phyloP scores from a whole-genome alignment of 805 yeast genomes.

The Barnettozyma populi region DNA sequence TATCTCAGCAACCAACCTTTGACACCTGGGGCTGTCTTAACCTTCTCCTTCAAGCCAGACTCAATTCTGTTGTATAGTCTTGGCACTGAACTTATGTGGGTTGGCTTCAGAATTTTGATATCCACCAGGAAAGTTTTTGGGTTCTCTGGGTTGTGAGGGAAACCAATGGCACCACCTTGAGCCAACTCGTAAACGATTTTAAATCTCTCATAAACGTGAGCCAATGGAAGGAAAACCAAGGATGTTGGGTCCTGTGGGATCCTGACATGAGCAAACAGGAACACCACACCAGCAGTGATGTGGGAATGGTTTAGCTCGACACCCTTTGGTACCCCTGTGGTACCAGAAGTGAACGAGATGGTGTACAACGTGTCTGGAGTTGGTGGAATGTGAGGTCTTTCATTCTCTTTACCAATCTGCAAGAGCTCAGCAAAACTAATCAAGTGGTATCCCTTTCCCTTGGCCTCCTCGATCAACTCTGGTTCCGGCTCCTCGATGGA shows the following conservation, averaged over 20 bases:
- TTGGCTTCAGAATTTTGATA: constrained; percentile 48
- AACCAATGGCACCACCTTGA: constrained; percentile 47
- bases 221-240: constrained; percentile 48
- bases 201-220: constrained; percentile 52
- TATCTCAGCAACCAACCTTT: constrained; percentile 36
- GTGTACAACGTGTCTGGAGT: constrained; percentile 50
- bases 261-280: constrained; percentile 32
- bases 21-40: constrained; percentile 38
- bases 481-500: constrained; percentile 45
- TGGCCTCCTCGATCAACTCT: constrained; percentile 26
- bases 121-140: constrained; percentile 54
- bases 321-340: constrained; percentile 74
- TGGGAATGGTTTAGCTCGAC: constrained; percentile 51
- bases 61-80: constrained; percentile 59
- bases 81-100: constrained; percentile 53
- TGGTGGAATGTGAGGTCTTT: constrained; percentile 41
- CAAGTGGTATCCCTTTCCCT: constrained; percentile 24
- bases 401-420: constrained; percentile 36
- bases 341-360: constrained; percentile 69
- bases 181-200: constrained; percentile 38
- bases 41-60: constrained; percentile 49
- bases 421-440: constrained; percentile 34
- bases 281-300: constrained; percentile 44
- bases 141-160: constrained; percentile 48
- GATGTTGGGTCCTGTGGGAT: constrained; percentile 26